phyloP scores from a whole-genome alignment of 345 rosid genomes.

The Gossypium herbaceum region DNA sequence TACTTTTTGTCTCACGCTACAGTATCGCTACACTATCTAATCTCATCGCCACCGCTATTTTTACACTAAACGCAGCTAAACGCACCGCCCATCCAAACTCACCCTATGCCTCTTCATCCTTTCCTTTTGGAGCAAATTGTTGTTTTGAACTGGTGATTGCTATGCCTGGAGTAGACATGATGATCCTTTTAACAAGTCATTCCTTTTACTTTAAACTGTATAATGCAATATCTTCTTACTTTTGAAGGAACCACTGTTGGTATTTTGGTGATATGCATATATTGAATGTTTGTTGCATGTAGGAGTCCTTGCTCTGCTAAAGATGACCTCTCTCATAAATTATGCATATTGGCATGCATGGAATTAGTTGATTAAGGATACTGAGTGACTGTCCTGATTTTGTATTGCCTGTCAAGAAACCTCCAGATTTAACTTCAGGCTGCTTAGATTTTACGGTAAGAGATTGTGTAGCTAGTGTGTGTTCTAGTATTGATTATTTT shows the following conservation, averaged over 20 bases:
- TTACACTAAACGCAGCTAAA: no score
- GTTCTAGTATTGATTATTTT: conserved; percentile 9
- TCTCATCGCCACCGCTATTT: no score
- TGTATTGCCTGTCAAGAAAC: neutral
- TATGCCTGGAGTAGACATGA: neutral
- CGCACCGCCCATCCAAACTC: no score
- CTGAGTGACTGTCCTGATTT: neutral
- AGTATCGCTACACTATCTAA: no score
- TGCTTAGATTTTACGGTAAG: neutral
- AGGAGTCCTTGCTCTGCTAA: neutral
- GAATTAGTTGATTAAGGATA: neutral
- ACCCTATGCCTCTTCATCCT: neutral
- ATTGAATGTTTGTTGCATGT: neutral
- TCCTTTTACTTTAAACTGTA: neutral
- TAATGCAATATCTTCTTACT: neutral
- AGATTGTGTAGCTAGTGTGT: neutral
- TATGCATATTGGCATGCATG: neutral
- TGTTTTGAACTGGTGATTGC: conserved; percentile 8
- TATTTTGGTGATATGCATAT: neutral
- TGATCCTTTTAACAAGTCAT: neutral
- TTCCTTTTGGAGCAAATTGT: neutral
- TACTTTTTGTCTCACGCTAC: no score
- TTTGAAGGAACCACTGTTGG: neutral
- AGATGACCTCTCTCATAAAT: neutral
- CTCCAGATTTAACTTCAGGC: neutral